Evolutionary conservation across 2,329 filamentous ascomycete genomes (phyloP).

Genomic region (Penicillium sp.): DNA sequence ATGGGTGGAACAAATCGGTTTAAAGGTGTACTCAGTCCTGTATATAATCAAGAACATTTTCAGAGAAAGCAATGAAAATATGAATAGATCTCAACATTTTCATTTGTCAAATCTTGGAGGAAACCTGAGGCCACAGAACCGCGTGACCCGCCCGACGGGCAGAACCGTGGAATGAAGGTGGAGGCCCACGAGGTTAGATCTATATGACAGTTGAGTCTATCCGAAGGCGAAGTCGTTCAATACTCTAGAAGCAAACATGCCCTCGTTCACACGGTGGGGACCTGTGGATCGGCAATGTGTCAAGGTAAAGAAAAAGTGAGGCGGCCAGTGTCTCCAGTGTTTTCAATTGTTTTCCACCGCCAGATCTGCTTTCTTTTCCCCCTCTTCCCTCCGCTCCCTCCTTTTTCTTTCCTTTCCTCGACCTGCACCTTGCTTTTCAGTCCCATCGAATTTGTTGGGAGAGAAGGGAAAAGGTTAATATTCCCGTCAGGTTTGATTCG

Average conservation of each 20-base stretch:
- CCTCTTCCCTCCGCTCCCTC: conserved; percentile 8
- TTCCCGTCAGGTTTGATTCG: conserved; percentile 5
- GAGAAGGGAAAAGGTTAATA: background rate
- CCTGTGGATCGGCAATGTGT: conserved; percentile 18
- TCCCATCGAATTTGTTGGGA: background rate
- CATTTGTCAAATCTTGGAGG: too few relatives aligned
- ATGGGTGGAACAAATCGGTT: conserved; percentile 1
- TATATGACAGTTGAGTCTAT: background rate
- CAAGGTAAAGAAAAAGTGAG: conserved; percentile 19
- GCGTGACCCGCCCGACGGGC: conserved; percentile 4
- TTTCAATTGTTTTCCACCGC: conserved; percentile 18
- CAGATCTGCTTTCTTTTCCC: conserved; percentile 14
- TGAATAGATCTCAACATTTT: too few relatives aligned
- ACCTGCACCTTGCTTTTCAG: conserved; percentile 5
- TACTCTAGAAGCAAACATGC: too few relatives aligned
- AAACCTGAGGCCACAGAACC: too few relatives aligned
- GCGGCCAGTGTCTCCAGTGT: conserved; percentile 18
- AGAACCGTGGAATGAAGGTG: conserved; percentile 26
- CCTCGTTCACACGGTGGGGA: conserved; percentile 3
- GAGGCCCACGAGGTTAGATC: conserved; percentile 18
- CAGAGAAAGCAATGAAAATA: too few relatives aligned
- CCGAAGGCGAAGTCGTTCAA: too few relatives aligned
- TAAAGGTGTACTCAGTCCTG: background rate
- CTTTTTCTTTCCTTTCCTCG: conserved; percentile 7
- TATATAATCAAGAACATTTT: conserved; percentile 9